Conservation (phyloP, 176 grass and related monocot genomes). For the Ananas comosus region DNA sequence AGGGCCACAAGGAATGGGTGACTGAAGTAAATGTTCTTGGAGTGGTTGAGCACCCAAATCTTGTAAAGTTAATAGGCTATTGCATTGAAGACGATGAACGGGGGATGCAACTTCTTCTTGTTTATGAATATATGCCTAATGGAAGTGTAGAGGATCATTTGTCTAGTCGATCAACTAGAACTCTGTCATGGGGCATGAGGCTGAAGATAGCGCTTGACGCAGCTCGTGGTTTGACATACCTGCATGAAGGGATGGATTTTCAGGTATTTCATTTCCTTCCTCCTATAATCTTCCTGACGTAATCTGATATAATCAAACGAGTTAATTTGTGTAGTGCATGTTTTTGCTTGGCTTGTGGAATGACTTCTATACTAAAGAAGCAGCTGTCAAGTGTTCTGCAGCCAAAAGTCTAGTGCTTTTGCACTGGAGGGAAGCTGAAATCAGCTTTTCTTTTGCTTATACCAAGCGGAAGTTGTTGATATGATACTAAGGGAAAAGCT, state of each 20-base stretch:
- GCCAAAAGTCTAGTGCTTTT: no score
- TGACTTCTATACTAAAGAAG: no score
- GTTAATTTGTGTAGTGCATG: no score
- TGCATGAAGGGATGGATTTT: constrained; percentile 97
- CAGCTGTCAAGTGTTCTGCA: no score
- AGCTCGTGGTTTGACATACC: constrained; percentile 67
- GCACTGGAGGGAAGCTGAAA: no score
- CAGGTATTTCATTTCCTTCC: constrained; percentile 40
- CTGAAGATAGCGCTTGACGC: constrained; percentile 79
- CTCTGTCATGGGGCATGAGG: constrained; percentile 86
- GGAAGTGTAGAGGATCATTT: constrained; percentile 89
- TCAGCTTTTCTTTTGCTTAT: no score
- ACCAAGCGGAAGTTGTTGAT: no score
- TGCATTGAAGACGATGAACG: constrained; percentile 89
- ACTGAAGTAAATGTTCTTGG: constrained; percentile 97
- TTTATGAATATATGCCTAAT: constrained; percentile 96
- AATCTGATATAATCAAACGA: no score
- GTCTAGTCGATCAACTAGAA: constrained; percentile 53
- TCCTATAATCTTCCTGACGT: no score
- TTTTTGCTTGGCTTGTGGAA: no score
- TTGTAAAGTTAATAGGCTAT: constrained; percentile 92
- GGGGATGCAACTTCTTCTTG: constrained; percentile 78
- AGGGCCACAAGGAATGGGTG: constrained; percentile 98
- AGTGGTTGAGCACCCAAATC: constrained; percentile 81
- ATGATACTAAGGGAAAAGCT: no score